phyloP scores from a whole-genome alignment of 169 alveolate species.

The Cryptosporidium canis region DNA sequence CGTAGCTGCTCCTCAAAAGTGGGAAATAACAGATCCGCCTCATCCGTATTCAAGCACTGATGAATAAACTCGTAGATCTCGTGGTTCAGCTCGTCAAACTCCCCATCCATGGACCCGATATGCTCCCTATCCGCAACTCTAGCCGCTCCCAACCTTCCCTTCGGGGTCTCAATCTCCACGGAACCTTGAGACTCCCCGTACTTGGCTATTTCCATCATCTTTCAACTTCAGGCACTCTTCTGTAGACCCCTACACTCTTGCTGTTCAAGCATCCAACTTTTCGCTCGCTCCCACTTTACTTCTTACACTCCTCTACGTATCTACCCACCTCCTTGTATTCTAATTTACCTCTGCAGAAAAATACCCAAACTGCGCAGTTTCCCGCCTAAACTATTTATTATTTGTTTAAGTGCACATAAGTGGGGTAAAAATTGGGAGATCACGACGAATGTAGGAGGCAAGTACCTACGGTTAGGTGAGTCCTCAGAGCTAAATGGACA shows the following conservation, averaged over 20 bases:
- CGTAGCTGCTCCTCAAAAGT: background rate
- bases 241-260: background rate
- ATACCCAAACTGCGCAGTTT: background rate
- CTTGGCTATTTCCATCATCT: constrained; percentile 18
- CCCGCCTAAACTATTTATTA: constrained; percentile 20
- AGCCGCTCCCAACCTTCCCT: background rate
- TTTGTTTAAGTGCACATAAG: background rate
- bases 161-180: background rate
- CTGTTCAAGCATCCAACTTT: background rate
- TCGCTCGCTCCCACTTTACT: background rate
- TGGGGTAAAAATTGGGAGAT: constrained; percentile 4
- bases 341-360: background rate
- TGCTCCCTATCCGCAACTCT: background rate
- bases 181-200: background rate
- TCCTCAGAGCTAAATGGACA: background rate
- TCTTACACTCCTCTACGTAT: background rate
- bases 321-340: background rate
- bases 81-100: constrained; percentile 64
- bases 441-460: background rate
- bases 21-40: constrained; percentile 34
- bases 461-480: background rate
- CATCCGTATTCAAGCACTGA: constrained; percentile 53
- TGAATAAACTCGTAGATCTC: constrained; percentile 63
- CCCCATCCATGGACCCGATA: constrained; percentile 17
- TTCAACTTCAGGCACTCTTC: background rate